Evolutionary conservation across 805 yeast species (phyloP).

Genomic region (Cyberlindnera lachancei): DNA sequence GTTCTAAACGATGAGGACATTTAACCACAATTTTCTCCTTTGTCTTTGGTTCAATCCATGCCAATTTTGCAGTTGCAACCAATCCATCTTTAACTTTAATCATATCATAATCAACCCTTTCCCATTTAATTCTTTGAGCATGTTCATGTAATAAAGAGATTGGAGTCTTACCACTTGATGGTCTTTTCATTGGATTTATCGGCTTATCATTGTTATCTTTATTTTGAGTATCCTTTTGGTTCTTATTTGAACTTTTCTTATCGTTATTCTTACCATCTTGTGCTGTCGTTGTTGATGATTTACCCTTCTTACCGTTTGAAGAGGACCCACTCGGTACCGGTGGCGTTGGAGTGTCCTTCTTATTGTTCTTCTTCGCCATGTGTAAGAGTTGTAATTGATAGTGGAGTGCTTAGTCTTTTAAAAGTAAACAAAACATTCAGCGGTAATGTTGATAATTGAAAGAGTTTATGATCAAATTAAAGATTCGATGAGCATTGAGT

Average conservation of each 20-base stretch:
- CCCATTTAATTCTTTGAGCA: slow-evolving; percentile 87
- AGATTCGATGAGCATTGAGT: too few relatives aligned
- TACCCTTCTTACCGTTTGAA: not conserved
- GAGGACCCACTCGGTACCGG: not conserved
- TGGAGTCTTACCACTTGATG: slow-evolving; percentile 69
- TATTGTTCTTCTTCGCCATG: slow-evolving; percentile 14
- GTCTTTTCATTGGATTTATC: slow-evolving; percentile 14
- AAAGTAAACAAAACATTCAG: too few relatives aligned
- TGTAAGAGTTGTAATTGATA: too few relatives aligned
- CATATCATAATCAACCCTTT: slow-evolving; percentile 74
- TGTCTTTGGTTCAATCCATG: slow-evolving; percentile 77
- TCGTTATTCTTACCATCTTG: slow-evolving; percentile 9
- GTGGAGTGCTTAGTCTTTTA: too few relatives aligned
- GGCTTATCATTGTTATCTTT: slow-evolving; percentile 4
- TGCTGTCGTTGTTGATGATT: slow-evolving; percentile 8
- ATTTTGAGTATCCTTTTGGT: not conserved
- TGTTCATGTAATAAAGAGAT: slow-evolving; percentile 79
- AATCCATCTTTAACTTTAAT: slow-evolving; percentile 46
- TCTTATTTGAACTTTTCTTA: too few relatives aligned
- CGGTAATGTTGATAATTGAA: too few relatives aligned
- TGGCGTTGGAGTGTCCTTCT: not conserved
- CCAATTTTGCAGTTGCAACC: slow-evolving; percentile 55
- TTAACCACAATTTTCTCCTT: slow-evolving; percentile 53
- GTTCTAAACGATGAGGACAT: slow-evolving; percentile 43
- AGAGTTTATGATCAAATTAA: too few relatives aligned